phyloP scores from a whole-genome alignment of 495 filamentous ascomycete genomes.

The Articulospora tetracladia region DNA sequence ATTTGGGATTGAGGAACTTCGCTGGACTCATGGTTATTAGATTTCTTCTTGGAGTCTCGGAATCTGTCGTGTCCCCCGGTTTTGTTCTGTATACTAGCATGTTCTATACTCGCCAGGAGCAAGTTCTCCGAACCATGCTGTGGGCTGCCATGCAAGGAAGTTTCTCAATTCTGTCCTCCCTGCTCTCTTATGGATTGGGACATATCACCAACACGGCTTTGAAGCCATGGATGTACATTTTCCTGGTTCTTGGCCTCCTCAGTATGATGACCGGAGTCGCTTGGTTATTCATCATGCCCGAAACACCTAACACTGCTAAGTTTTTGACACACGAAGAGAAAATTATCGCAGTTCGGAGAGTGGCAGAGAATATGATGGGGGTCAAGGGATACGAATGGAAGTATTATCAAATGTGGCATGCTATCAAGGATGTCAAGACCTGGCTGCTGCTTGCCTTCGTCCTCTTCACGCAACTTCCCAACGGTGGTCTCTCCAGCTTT shows the following conservation, averaged over 20 bases:
- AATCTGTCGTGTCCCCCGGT: conserved; percentile 56
- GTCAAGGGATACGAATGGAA: conserved; percentile 33
- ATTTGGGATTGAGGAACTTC: conserved; percentile 39
- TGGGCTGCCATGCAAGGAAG: conserved; percentile 63
- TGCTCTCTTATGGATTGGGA: not conserved
- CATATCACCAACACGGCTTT: conserved; percentile 14
- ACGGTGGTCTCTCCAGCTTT: not conserved
- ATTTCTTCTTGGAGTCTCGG: conserved; percentile 57
- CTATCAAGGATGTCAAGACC: conserved; percentile 34
- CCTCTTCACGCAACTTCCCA: not conserved
- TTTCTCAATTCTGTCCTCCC: conserved; percentile 31
- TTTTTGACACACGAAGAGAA: conserved; percentile 60
- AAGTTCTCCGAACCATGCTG: conserved; percentile 49
- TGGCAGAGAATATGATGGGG: conserved; percentile 61
- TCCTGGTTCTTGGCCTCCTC: conserved; percentile 60
- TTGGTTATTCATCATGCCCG: conserved; percentile 61
- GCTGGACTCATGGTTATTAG: conserved; percentile 38
- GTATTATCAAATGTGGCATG: conserved; percentile 32
- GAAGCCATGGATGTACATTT: conserved; percentile 33
- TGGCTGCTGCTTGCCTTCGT: conserved; percentile 26
- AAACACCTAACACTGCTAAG: conserved; percentile 64
- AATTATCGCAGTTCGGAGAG: conserved; percentile 54
- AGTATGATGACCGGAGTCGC: conserved; percentile 53
- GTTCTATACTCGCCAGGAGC: conserved; percentile 51
- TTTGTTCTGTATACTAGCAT: conserved; percentile 58